Percentiles rank a stretch among this genome's conserved stretches.
These are phyloP conservation scores for Colletotrichum sp. DNA, from an alignment of 2,329 filamentous ascomycete genomes.

Conservation along the genomic window DNA sequence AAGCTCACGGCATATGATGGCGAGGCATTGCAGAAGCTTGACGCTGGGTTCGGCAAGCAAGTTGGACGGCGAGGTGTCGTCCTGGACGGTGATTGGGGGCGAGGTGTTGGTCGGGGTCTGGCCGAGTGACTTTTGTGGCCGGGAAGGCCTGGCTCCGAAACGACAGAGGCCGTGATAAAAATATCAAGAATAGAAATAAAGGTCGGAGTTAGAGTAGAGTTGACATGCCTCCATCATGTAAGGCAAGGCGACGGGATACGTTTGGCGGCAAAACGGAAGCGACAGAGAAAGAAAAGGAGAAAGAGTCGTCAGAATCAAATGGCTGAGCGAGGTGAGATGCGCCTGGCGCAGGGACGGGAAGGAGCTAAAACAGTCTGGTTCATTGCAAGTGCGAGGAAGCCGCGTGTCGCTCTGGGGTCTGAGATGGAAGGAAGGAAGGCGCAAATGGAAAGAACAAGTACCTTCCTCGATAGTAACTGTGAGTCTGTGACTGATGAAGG, in stretches of 20 bases:
- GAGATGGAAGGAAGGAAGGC: neutral
- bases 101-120: neutral
- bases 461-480: neutral
- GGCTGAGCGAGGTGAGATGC: neutral
- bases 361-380: neutral
- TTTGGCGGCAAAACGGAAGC: neutral
- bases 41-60: neutral
- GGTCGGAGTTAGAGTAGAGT: neutral
- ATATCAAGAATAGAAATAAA: neutral
- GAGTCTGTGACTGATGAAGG: neutral
- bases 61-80: neutral
- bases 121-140: neutral
- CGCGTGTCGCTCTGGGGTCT: neutral
- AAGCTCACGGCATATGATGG: neutral
- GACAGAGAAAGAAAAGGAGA: neutral
- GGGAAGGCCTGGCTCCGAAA: neutral
- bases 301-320: neutral
- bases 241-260: neutral
- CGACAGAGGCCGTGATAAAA: neutral
- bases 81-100: neutral
- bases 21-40: neutral
- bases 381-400: neutral
- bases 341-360: neutral
- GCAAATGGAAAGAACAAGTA: neutral
- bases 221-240: neutral